These are phyloP conservation scores for Lachnellula occidentalis DNA, from an alignment of 2,329 filamentous ascomycete genomes.

Conservation along the genomic window DNA sequence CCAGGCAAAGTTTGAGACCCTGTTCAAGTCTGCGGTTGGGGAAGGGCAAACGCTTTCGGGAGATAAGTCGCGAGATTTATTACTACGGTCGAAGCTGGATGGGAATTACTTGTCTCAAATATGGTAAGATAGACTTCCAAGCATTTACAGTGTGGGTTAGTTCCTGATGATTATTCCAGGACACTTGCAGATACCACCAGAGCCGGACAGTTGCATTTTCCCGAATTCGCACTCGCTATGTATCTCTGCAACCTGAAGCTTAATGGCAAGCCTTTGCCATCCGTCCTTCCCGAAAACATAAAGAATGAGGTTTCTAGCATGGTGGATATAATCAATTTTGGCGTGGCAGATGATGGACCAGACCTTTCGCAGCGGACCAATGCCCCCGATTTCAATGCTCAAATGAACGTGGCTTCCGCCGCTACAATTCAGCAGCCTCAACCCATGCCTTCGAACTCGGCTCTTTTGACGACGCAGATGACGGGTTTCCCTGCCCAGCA, in stretches of 20 bases:
- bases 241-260: slow-evolving; percentile 94
- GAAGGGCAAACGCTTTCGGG: slow-evolving; percentile 80
- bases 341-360: slow-evolving; percentile 67
- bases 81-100: slow-evolving; percentile 81
- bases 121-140: slow-evolving; percentile 54
- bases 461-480: slow-evolving; percentile 60
- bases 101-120: slow-evolving; percentile 88
- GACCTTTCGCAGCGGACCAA: slow-evolving; percentile 53
- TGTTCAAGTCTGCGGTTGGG: slow-evolving; percentile 93
- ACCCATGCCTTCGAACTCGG: slow-evolving; percentile 67
- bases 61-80: slow-evolving; percentile 84
- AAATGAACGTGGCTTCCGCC: slow-evolving; percentile 45
- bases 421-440: slow-evolving; percentile 61
- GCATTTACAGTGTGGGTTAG: slow-evolving; percentile 4
- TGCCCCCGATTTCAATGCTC: slow-evolving; percentile 63
- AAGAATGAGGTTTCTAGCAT: slow-evolving; percentile 98
- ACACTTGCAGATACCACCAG: slow-evolving; percentile 92
- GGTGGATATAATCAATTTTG: slow-evolving; percentile 99
- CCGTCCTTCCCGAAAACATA: slow-evolving; percentile 72
- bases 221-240: slow-evolving; percentile 96
- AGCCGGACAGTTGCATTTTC: slow-evolving; percentile 92
- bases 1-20: slow-evolving; percentile 92
- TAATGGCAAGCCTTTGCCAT: slow-evolving; percentile 76
- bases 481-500: slow-evolving; percentile 57
- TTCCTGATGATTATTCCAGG: slow-evolving; percentile 44